Base-by-base conservation (phyloP, 495 filamentous ascomycete genomes). In the Penicillium riverlandense region DNA sequence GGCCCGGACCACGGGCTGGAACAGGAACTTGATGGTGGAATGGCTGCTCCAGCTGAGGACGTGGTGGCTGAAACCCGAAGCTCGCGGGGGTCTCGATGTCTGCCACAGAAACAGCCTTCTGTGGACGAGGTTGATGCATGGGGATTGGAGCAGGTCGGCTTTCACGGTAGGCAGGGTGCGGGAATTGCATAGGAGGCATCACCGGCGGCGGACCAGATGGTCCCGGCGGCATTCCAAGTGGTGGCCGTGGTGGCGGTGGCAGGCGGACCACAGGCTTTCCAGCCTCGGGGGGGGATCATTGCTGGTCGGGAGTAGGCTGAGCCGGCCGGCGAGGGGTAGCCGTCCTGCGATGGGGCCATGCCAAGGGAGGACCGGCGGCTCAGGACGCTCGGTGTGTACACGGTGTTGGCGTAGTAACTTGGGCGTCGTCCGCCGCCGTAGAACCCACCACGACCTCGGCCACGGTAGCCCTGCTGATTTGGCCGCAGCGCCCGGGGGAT, bases 81-180 rank as follows among this genome's bases (percentile, higher is more conserved):
- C 73, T 82, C 13, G 76, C 82, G 2, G 94, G 90, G 15, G 83
- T 88, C 60, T 97, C 92, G 49, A 99, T 96, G 57, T 88, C 90
- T 29, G 89, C 88, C 44, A 97, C 84, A 22, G 92, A 96, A 27
- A 99, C 85, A 3, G 90, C 71, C 70, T 96, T 96, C 63, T 97
- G 90, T 4, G 92, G 92, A 35, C 88, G 85, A 40, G 92, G 92
- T 59, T 99, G 92, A 56, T 97, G 87, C 86, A 97, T 95, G 6
- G 89, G 85, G 33, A 96, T 80, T 15, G 78, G 72, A 37, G 70
- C 83, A 37, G 77, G 78, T 44, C 82, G 82, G 58, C 81, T 90
- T 67, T 95, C 90, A 40, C 82, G 83, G 67, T 84, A 87, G 1
- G 76, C 71, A 3, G 85, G 85, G 53, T 86, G 86, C 43, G 79